Conservation (phyloP, 2,329 filamentous ascomycete genomes). For the Aspergillus costaricaensis region DNA sequence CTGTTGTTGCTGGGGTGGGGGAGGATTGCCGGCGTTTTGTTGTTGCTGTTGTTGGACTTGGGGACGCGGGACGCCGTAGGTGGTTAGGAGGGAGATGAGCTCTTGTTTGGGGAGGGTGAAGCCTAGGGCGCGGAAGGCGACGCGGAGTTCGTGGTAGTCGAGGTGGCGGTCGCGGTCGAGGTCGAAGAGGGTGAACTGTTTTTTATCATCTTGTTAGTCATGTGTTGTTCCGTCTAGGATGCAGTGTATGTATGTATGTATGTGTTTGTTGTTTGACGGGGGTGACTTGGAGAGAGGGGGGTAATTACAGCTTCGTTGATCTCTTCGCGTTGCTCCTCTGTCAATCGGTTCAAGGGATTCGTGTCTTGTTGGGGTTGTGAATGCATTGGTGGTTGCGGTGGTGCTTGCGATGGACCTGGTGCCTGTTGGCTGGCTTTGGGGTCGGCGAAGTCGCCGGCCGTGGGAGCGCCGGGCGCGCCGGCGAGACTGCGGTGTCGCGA, state of each 20-base stretch:
- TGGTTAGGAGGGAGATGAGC: constrained; percentile 76
- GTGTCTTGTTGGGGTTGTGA: constrained; percentile 46
- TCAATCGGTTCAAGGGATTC: constrained; percentile 60
- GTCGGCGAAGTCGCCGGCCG: constrained; percentile 29
- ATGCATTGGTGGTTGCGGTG: constrained; percentile 22
- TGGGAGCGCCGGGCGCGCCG: constrained; percentile 36
- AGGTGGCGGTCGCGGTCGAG: constrained; percentile 92
- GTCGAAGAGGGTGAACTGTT: constrained; percentile 89
- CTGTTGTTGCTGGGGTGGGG: constrained; percentile 43
- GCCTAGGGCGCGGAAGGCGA: constrained; percentile 91
- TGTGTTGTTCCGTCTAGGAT: neutral
- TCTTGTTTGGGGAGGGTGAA: constrained; percentile 88
- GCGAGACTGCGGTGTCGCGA: constrained; percentile 42
- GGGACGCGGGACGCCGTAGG: constrained; percentile 73
- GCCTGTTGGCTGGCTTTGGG: constrained; percentile 34
- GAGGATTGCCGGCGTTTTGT: constrained; percentile 32
- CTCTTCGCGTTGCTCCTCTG: constrained; percentile 88
- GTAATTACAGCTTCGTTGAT: constrained; percentile 79
- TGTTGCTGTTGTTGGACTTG: constrained; percentile 49
- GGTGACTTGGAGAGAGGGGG: neutral
- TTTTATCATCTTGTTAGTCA: neutral
- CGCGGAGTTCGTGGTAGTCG: constrained; percentile 97
- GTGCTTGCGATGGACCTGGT: neutral
- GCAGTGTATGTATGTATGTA: neutral
- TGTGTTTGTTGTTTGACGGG: too few relatives aligned